Conservation (phyloP, 2,329 filamentous ascomycete genomes). For the Aureobasidium musti region DNA sequence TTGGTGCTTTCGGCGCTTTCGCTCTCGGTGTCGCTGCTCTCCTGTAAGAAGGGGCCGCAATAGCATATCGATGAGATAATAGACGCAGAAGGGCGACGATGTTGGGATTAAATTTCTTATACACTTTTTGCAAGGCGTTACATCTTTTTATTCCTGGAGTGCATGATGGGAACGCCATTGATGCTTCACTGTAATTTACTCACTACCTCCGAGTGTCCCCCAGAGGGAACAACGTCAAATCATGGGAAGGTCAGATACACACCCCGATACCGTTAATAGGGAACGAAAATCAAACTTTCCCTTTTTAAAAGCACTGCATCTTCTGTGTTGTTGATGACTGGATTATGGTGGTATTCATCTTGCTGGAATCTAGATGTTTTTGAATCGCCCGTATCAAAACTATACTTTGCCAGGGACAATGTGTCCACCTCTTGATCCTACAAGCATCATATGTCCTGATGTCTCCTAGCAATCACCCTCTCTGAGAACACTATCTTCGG, state of each 20-base stretch:
- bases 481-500: too few relatives aligned
- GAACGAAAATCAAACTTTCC: slow-evolving; percentile 1
- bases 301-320: neutral
- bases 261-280: slow-evolving; percentile 22
- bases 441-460: too few relatives aligned
- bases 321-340: neutral
- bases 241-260: slow-evolving; percentile 10
- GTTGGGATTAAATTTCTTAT: slow-evolving; percentile 25
- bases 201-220: slow-evolving; percentile 14
- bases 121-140: slow-evolving; percentile 24
- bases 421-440: too few relatives aligned
- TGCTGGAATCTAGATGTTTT: neutral
- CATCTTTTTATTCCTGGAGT: slow-evolving; percentile 14
- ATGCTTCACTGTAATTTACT: slow-evolving; percentile 25
- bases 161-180: slow-evolving; percentile 24
- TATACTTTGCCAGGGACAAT: too few relatives aligned
- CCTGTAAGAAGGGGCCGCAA: slow-evolving; percentile 22
- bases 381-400: too few relatives aligned
- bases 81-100: neutral
- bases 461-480: neutral
- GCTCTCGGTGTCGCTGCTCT: slow-evolving; percentile 28
- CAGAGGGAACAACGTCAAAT: slow-evolving; percentile 14
- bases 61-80: slow-evolving; percentile 12
- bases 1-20: slow-evolving; percentile 23
- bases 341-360: neutral